Conservation (phyloP, 2,329 filamentous ascomycete species). For the Diaporthe nobilis region DNA sequence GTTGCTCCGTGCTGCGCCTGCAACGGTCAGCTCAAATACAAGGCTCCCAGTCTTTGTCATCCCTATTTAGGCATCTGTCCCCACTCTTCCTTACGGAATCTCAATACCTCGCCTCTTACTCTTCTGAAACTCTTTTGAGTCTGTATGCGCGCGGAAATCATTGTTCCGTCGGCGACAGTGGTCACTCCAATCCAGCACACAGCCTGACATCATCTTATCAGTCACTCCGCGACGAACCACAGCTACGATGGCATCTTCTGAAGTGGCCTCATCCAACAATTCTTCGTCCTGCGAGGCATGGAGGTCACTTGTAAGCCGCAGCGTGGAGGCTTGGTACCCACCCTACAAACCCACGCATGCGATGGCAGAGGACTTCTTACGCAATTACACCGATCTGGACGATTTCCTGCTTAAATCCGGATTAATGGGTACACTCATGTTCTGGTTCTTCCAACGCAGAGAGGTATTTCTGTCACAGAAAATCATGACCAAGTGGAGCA, state of each 20-base stretch:
- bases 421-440: no score
- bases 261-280: neutral
- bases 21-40: neutral
- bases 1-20: neutral
- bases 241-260: neutral
- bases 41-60: neutral
- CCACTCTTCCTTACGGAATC: neutral
- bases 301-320: neutral
- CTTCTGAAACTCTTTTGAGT: neutral
- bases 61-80: neutral
- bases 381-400: neutral
- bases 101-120: neutral
- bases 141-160: neutral
- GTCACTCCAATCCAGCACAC: neutral
- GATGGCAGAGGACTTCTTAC: neutral
- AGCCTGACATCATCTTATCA: no score
- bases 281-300: neutral
- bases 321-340: neutral
- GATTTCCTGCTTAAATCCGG: neutral
- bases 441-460: slow-evolving; percentile 3
- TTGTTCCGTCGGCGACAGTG: neutral
- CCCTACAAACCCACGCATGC: neutral
- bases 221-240: neutral
- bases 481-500: slow-evolving; percentile 8
- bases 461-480: neutral